Conservation (phyloP, 768 basidiomycete species). For the Trametes cingulata region DNA sequence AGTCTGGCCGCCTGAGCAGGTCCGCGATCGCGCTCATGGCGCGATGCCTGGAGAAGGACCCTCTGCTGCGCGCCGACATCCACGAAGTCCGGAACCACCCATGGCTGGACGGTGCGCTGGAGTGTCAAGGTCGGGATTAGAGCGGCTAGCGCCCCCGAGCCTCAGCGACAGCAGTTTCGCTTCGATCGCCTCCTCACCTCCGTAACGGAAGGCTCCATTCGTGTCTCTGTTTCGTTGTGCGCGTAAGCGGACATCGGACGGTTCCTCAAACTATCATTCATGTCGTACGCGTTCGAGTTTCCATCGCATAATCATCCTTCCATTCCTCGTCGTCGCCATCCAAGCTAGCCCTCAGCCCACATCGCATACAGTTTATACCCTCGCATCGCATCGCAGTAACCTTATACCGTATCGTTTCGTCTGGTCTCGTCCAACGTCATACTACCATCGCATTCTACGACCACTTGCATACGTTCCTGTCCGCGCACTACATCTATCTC, state of each 20-base stretch:
- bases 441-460: conserved; percentile 10
- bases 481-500: neutral
- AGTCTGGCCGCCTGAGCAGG: conserved; percentile 26
- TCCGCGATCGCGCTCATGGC: conserved; percentile 63
- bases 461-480: conserved; percentile 10
- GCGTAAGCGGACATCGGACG: neutral
- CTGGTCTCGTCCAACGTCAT: neutral
- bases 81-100: conserved; percentile 76
- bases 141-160: neutral
- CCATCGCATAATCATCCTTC: neutral
- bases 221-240: neutral
- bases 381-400: conserved; percentile 10
- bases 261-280: conserved; percentile 4
- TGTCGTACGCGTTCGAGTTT: conserved; percentile 1
- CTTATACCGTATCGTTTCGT: conserved; percentile 14
- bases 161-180: neutral
- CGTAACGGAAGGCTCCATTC: neutral
- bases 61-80: conserved; percentile 77
- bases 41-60: conserved; percentile 84
- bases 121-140: conserved; percentile 21
- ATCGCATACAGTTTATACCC: conserved; percentile 12
- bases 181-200: neutral
- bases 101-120: conserved; percentile 62
- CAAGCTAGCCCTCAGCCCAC: neutral
- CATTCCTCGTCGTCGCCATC: conserved; percentile 6